Base-by-base conservation (phyloP, 2,329 filamentous ascomycete genomes). In the Coleophoma cylindrospora region DNA sequence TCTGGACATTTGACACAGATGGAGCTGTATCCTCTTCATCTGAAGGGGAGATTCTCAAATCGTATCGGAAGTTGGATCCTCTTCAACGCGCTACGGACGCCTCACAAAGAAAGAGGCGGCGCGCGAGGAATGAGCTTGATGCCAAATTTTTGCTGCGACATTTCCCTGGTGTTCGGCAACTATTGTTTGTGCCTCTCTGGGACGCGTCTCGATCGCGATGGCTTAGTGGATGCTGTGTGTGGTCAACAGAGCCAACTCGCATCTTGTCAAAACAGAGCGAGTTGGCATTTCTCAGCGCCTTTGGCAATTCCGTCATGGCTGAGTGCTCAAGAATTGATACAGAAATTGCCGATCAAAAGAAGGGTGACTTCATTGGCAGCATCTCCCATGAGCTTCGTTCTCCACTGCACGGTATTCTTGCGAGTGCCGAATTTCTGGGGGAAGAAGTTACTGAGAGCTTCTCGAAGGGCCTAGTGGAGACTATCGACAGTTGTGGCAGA, bases 301-400 rank as follows among this genome's bases (percentile, higher is more conserved):
- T 76, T 54, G 70, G 71, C 9, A 74, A 74, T 50, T 73, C 71
- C 15, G 76, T 75, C 45, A 81, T 82, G 72, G 74, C 73, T 12
- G 76, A 83, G 50, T 67, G 80, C 7, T 73, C 74, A 0, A 68
- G 77, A n/a, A 68, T 80, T 43, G 75, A 81, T 51, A 76, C 75
- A 0, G 64, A 74, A 34, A 73, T 73, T 32, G 74, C 72, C 3
- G 73, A 77, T 49, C 70, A 71, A 17, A 77, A 78, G 40, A 83
- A 82, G 55, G 74, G 74, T 1, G 77, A 79, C 10, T 81, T 82
- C 51, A 79, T 83, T 40, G 77, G 76, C 1, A 79, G 74, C 27
- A 80, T 83, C 54, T 80, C 76, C 15, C 79, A 83, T 58, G 79
- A 82, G 49, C 60, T 82, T 13, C 68, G 79, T 33, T 79, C 74